Conservation (phyloP, 805 yeast genomes). For the Lipomyces chichibuensis region DNA sequence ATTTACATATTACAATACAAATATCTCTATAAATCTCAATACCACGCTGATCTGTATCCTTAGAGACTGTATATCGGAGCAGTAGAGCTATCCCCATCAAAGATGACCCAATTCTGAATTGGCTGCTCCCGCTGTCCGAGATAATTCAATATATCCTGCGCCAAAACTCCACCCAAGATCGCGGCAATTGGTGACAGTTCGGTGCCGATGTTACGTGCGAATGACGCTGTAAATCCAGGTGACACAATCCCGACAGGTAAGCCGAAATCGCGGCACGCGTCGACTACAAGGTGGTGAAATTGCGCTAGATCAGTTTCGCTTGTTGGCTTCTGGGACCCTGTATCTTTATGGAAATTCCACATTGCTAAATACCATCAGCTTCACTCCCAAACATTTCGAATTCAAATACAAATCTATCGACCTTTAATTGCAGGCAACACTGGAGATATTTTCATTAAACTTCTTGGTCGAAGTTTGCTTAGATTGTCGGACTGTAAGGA, state of each 20-base stretch:
- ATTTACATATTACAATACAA: background rate
- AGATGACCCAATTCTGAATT: slow-evolving; percentile 73
- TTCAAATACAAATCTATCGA: background rate
- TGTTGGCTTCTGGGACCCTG: background rate
- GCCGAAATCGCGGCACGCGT: slow-evolving; percentile 44
- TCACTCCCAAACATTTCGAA: background rate
- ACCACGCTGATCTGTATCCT: background rate
- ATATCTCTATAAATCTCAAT: background rate
- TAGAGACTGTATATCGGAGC: slow-evolving; percentile 72
- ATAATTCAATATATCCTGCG: slow-evolving; percentile 87
- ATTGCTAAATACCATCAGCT: slow-evolving; percentile 46
- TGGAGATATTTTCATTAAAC: slow-evolving; percentile 54
- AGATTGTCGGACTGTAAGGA: slow-evolving; percentile 21
- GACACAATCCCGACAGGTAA: slow-evolving; percentile 53
- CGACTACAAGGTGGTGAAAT: slow-evolving; percentile 23
- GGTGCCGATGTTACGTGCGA: slow-evolving; percentile 47
- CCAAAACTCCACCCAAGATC: slow-evolving; percentile 82
- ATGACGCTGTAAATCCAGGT: slow-evolving; percentile 43
- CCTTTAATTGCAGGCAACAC: slow-evolving; percentile 51
- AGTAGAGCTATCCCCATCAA: slow-evolving; percentile 71
- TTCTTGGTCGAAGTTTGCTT: slow-evolving; percentile 42
- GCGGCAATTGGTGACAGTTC: slow-evolving; percentile 86
- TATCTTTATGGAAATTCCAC: slow-evolving; percentile 47
- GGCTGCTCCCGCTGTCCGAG: slow-evolving; percentile 78
- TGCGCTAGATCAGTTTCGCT: background rate